Evolutionary conservation across 176 grass and related monocot genomes (phyloP).

Genomic region (Saccharum officinarum): DNA sequence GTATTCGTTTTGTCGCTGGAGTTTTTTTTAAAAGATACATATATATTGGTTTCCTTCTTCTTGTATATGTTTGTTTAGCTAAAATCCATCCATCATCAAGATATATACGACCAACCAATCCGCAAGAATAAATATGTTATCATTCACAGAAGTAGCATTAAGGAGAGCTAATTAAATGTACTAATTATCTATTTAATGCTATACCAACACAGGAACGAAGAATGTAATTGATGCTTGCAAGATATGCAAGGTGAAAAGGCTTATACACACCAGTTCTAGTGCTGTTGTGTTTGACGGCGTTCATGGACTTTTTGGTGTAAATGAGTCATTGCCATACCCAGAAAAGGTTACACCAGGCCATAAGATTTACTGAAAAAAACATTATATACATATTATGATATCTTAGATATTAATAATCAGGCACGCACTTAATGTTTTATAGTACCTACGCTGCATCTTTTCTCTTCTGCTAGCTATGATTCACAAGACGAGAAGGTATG

Average conservation of each 20-base stretch:
- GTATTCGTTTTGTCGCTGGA: too few species aligned
- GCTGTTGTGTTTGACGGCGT: slow-evolving; percentile 67
- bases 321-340: slow-evolving; percentile 68
- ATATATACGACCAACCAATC: too few species aligned
- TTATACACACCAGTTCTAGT: slow-evolving; percentile 69
- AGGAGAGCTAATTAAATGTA: neutral
- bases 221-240: slow-evolving; percentile 67
- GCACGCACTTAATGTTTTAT: neutral
- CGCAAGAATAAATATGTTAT: neutral
- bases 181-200: neutral
- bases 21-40: too few species aligned
- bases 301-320: slow-evolving; percentile 53
- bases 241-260: slow-evolving; percentile 59
- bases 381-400: neutral
- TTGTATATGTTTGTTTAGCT: too few species aligned
- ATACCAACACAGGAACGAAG: slow-evolving; percentile 43
- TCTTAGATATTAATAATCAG: neutral
- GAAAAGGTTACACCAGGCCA: neutral
- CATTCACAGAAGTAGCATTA: neutral
- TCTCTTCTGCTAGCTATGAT: too few species aligned
- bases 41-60: too few species aligned
- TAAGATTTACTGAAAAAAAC: too few species aligned
- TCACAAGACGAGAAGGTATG: too few species aligned
- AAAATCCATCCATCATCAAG: too few species aligned
- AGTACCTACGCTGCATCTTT: too few species aligned